Evolutionary conservation across 768 basidiomycete genomes (phyloP), one percentile per base, ranked within the genome.

Genomic region (Leucogyrophana mollusca): DNA sequence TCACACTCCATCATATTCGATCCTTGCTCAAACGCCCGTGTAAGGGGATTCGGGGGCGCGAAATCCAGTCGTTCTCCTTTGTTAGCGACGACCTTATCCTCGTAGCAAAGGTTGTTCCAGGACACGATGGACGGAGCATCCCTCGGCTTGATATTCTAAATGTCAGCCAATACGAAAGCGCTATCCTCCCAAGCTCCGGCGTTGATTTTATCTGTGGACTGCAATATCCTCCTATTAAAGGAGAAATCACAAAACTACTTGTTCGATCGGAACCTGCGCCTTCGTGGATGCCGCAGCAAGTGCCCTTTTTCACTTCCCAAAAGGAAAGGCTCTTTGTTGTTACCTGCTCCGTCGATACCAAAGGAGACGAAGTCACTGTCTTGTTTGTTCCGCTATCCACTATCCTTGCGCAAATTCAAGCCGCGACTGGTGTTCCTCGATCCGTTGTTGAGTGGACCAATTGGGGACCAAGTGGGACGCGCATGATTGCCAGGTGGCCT

Each of bases 241-340:
- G 43, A 32, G 20, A 6, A 10, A 23, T 52, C 16, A 40, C 56
- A 21, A 47, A 58, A 17, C 46, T 70, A 37, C 40, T 56, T 44
- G 58, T 69, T 43, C 65, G 64, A 27, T 60, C 68, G 13, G 68
- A 69, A 20, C 68, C 67, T 17, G 51, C 59, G 3, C 57, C 67
- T 14, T 50, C 56, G 23, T 66, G 56, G 64, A 50, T 50, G 10
- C 48, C 53, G 4, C 56, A 51, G 18, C 48, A 2, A 18, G 21
- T 53, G 9, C 65, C 63, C 16, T 64, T 64, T 41, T 52, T 52
- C 34, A 17, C 21, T 13, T 60, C 61, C 25, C 49, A 52, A 27
- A 53, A 49, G 34, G 57, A 70, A 42, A 60, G 67, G 22, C 53
- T 71, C 30, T 66, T 70, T 47, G 57, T 65, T 3, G 50, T 70